Base-by-base conservation (phyloP, 2,329 filamentous ascomycete genomes). In the Diaporthe eres region DNA sequence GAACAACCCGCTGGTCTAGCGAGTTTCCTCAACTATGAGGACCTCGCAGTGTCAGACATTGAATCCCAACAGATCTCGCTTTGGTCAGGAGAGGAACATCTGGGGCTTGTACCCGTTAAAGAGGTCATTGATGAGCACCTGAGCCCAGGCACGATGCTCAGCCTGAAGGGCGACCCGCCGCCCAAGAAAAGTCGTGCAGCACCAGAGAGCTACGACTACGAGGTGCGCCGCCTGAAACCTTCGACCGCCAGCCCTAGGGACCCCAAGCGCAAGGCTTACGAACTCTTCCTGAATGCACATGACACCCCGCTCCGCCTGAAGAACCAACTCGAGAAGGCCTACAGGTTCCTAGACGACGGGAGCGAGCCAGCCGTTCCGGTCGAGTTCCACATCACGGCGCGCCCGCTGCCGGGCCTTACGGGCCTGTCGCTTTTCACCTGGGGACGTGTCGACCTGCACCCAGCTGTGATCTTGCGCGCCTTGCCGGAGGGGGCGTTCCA, bases 231-330 rank as follows among this genome's bases (percentile, higher is more conserved):
- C 22, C 31, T 68, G 19, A 7, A 25, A 0, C 12, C 15, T 22
- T 10, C 4, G 6, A 8, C 6, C 19, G 1, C 4, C 1, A 25
- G 12, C 3, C 0, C 5, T 3, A 25, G 8, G n/a, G 7, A 1
- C 34, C 34, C 4, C 13, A 68, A 22, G 22, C 4, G 13, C 1
- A n/a, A 28, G 13, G 65, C 63, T 13, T 25, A 19, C 8, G 13
- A n/a, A n/a, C 12, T 39, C 31, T 39, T 12, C 4, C 13, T 68
- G 4, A 8, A 17, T 12, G 28, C 47, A 10, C 19, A 3, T 5
- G 2, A 1, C 5, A 10, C 0, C 1, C 44, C 47, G 13, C 6
- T 81, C 81, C 22, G 4, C 47, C 22, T 68, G 12, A 17, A 13
- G 22, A 6, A 10, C 22, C 19, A 6, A 12, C 31, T 68, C 22